phyloP scores from a whole-genome alignment of 2,329 filamentous ascomycete species.

The Monosporascus ibericus region DNA sequence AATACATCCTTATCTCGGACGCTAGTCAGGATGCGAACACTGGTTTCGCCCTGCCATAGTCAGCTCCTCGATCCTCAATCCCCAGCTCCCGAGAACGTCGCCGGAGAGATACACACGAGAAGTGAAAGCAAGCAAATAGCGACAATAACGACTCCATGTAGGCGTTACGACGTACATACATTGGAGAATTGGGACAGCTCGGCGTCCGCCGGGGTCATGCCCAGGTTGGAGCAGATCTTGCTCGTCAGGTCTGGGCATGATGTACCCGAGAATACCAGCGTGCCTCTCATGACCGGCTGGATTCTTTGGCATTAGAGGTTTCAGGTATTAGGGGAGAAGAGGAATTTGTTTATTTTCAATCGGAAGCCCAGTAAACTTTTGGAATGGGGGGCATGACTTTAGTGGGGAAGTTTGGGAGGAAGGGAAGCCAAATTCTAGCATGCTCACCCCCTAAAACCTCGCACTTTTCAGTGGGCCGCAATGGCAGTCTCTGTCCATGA shows the following conservation, averaged over 20 bases:
- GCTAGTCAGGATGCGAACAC: constrained; percentile 62
- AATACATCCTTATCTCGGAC: constrained; percentile 99
- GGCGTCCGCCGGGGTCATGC: constrained; percentile 57
- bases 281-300: constrained; percentile 51
- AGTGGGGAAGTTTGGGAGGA: constrained; percentile 1
- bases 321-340: constrained; percentile 13
- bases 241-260: constrained; percentile 59
- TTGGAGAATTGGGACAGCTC: constrained; percentile 67
- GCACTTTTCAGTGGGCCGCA: too few relatives aligned
- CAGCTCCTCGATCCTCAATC: constrained; percentile 1
- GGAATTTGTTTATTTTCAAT: not conserved
- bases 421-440: not conserved
- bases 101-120: not conserved
- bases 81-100: not conserved
- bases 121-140: constrained; percentile 12
- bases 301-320: constrained; percentile 20
- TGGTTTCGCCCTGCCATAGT: constrained; percentile 56
- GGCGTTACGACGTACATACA: constrained; percentile 38
- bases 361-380: not conserved
- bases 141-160: constrained; percentile 9
- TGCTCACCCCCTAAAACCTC: too few relatives aligned
- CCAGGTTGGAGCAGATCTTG: constrained; percentile 63
- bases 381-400: not conserved
- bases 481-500: too few relatives aligned
- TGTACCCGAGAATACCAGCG: constrained; percentile 61